These are phyloP conservation scores for Podila clonocystis DNA, from an alignment of 192 early-diverging fungal species.

Conservation along the genomic window DNA sequence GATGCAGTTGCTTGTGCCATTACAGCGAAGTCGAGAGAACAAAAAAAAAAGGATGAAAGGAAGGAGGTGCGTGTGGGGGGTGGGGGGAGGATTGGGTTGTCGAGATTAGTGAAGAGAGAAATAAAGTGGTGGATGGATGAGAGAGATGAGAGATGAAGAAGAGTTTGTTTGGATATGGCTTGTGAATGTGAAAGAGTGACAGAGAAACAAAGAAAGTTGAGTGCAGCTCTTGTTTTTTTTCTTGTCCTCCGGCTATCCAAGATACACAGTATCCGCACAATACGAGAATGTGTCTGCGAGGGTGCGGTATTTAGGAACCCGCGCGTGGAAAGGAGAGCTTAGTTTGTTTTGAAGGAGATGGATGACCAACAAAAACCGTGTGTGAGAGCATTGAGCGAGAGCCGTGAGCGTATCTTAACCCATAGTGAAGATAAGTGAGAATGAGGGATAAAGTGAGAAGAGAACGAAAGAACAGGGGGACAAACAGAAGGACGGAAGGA, in stretches of 20 bases:
- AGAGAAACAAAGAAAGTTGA: not conserved
- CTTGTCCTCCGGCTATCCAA: too few species aligned
- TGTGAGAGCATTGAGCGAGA: too few species aligned
- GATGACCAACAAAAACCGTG: too few species aligned
- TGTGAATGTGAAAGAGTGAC: not conserved
- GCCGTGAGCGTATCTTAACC: too few species aligned
- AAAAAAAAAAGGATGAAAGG: not conserved
- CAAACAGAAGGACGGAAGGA: not conserved
- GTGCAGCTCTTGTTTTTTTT: too few species aligned
- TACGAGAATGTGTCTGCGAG: too few species aligned
- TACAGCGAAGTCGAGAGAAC: not conserved
- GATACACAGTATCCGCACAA: too few species aligned
- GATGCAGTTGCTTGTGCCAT: not conserved
- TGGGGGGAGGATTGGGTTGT: too few species aligned
- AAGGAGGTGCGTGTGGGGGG: not conserved
- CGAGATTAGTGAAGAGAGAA: not conserved
- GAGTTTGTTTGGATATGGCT: not conserved
- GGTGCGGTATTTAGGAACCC: too few species aligned
- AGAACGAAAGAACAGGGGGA: not conserved
- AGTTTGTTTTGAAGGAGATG: too few species aligned
- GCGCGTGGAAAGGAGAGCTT: too few species aligned
- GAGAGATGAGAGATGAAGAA: not conserved
- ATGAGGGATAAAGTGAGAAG: not conserved
- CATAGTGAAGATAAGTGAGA: not conserved
- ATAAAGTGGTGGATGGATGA: not conserved